phyloP scores from a whole-genome alignment of 768 basidiomycete species.

The Xanthoconium purpureum region DNA sequence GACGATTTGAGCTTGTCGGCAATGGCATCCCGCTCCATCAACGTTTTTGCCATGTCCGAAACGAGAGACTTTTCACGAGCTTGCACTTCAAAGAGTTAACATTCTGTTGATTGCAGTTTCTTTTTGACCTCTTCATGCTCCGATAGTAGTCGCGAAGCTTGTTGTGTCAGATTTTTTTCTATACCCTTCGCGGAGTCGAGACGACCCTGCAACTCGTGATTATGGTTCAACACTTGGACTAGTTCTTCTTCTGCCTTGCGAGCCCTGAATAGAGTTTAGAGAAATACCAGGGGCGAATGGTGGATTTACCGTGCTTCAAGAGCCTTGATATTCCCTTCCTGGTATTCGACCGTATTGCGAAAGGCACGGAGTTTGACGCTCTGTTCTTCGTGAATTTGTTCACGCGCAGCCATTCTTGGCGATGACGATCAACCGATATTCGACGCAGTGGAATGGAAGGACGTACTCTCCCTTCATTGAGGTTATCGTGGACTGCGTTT shows the following conservation, averaged over 20 bases:
- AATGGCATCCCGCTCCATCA: conserved; percentile 20
- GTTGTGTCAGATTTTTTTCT: conserved; percentile 25
- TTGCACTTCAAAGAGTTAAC: conserved; percentile 17
- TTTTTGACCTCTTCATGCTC: conserved; percentile 24
- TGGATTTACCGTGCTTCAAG: conserved; percentile 26
- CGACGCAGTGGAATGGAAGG: conserved; percentile 21
- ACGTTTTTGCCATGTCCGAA: conserved; percentile 13
- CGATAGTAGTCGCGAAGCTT: conserved; percentile 24
- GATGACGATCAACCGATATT: conserved; percentile 12
- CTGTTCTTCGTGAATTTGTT: conserved; percentile 25
- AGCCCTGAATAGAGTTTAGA: conserved; percentile 17
- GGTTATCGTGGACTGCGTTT: conserved; percentile 22
- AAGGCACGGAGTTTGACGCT: conserved; percentile 27
- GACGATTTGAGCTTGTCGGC: conserved; percentile 20
- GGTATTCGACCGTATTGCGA: conserved; percentile 30
- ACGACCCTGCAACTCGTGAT: conserved; percentile 29
- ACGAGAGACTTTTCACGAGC: conserved; percentile 15
- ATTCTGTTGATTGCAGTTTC: conserved; percentile 13
- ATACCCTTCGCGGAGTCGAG: conserved; percentile 22
- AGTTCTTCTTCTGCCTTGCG: conserved; percentile 21
- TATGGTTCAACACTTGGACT: conserved; percentile 15
- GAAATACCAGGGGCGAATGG: not conserved
- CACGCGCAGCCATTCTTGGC: conserved; percentile 22
- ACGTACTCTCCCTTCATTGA: conserved; percentile 32
- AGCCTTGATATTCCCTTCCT: conserved; percentile 27